Evolutionary conservation across 2,329 filamentous ascomycete genomes (phyloP), one percentile per base, ranked within the genome.

Genomic region (Phaeophleospora eucalypticola): DNA sequence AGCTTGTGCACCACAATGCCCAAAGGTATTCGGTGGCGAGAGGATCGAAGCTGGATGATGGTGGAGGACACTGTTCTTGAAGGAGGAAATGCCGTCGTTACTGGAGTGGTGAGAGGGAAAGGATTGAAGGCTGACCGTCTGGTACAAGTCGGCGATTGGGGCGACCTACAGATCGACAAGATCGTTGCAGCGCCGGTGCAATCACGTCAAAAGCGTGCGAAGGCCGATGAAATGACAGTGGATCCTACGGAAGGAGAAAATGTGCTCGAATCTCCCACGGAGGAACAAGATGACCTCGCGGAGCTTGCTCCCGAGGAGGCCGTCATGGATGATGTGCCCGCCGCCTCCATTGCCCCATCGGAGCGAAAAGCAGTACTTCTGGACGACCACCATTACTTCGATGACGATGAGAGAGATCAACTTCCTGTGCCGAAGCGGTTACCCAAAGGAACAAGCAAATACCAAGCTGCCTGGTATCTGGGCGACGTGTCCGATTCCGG

Each of bases 321-420:
- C 2, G 74, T 81, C 48, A 93, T 95, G 88, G 75, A 81, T 18
- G 86, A 87, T 51, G 40, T 81, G 17, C 79, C 80, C 17, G 68
- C 71, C 6, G 71, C 70, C 53, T 76, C 65, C 63, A 71, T 71
- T 47, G 76, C 58, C 65, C 74, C 51, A 57, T 78, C 60, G 19
- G 71, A 75, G 48, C 63, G 73, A 63, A 95, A 91, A 70, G 93
- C 91, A 54, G 93, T 98, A 1, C 73, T 98, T 34, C 76, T 98
- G 8, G 93, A 98, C 58, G 91, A 97, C 57, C 91, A 98, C 66
- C 91, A 97, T 65, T 98, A 98, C 68, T 98, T 97, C 64, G 90
- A 90, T 0, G 91, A 97, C 36, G 89, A 93, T 38, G 85, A 93
- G 43, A 75, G 78, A 35, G 71, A 82, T 43, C 72, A 77, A 15